phyloP scores from a whole-genome alignment of 1,284 basidiomycete genomes.

The Limonomyces culmigenus region DNA sequence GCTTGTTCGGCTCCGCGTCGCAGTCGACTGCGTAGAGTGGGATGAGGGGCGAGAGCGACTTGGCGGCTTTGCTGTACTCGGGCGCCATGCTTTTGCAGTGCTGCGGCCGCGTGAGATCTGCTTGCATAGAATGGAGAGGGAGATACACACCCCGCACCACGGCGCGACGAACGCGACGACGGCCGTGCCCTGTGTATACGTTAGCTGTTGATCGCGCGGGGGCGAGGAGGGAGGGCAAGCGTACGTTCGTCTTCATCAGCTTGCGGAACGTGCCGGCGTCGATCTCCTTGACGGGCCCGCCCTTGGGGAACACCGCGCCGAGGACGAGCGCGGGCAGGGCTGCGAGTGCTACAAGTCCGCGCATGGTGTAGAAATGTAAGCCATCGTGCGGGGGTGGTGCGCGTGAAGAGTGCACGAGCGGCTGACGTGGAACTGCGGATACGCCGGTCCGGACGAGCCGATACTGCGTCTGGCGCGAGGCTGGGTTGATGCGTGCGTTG shows the following conservation, averaged over 20 bases:
- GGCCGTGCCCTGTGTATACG: slow-evolving; percentile 36
- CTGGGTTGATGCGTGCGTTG: no score
- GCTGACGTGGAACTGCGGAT: no score
- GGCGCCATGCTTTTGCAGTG: slow-evolving; percentile 83
- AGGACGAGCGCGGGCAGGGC: slow-evolving; percentile 34
- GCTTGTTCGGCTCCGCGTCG: slow-evolving; percentile 71
- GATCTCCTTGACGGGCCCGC: slow-evolving; percentile 59
- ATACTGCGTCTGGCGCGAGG: no score
- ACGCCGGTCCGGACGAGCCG: no score
- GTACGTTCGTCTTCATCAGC: slow-evolving; percentile 61
- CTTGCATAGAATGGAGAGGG: background rate
- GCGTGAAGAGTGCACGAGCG: no score
- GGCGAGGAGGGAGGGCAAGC: slow-evolving; percentile 12
- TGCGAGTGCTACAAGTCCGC: slow-evolving; percentile 22
- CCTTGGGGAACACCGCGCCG: slow-evolving; percentile 59
- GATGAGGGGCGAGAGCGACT: slow-evolving; percentile 66
- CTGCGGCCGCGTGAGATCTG: slow-evolving; percentile 15
- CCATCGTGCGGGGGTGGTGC: no score
- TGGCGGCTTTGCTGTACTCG: slow-evolving; percentile 72
- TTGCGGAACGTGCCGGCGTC: slow-evolving; percentile 59
- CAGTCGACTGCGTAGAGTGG: slow-evolving; percentile 88
- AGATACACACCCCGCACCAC: slow-evolving; percentile 64
- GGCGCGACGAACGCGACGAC: slow-evolving; percentile 83
- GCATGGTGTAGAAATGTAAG: no score
- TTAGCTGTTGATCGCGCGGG: background rate